These are phyloP conservation scores for Ustilago lituana DNA, from an alignment of 1,284 basidiomycete genomes.

Conservation along the genomic window DNA sequence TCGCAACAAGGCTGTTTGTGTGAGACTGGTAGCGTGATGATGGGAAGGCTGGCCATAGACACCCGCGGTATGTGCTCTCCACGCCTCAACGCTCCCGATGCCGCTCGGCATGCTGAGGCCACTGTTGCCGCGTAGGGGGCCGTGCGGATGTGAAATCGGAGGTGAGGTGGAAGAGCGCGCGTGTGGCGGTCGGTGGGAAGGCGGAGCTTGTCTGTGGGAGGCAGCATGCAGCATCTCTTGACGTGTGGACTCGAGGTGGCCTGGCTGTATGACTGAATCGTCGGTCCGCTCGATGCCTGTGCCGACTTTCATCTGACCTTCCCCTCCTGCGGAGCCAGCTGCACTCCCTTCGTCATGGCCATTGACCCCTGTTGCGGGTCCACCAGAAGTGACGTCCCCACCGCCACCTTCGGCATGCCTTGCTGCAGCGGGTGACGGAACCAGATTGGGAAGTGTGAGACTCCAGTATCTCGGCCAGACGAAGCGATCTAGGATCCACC, in stretches of 20 bases:
- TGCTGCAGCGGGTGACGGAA: constrained; percentile 32
- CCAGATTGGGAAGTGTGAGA: constrained; percentile 68
- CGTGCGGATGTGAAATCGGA: constrained; percentile 1
- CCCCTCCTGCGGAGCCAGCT: constrained; percentile 1
- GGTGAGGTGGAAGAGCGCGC: constrained; percentile 20
- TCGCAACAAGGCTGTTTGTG: constrained; percentile 24
- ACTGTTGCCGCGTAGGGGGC: background rate
- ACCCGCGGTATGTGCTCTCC: constrained; percentile 46
- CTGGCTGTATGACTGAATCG: constrained; percentile 41
- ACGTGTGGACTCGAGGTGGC: constrained; percentile 35
- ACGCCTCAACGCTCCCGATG: constrained; percentile 45
- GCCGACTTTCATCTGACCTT: constrained; percentile 39
- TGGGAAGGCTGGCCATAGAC: constrained; percentile 15
- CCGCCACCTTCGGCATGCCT: background rate
- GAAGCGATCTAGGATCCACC: constrained; percentile 70
- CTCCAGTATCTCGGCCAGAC: constrained; percentile 71
- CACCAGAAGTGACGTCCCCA: background rate
- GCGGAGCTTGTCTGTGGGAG: constrained; percentile 2
- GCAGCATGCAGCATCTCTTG: constrained; percentile 35
- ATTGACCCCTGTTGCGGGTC: background rate
- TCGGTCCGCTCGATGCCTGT: constrained; percentile 30
- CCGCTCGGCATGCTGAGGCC: constrained; percentile 12
- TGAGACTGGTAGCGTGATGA: constrained; percentile 28
- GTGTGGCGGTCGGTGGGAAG: constrained; percentile 6
- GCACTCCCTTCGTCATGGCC: background rate